phyloP scores from a whole-genome alignment of 108 stramenopile genomes.

The Stephanodiscus minutulus region DNA sequence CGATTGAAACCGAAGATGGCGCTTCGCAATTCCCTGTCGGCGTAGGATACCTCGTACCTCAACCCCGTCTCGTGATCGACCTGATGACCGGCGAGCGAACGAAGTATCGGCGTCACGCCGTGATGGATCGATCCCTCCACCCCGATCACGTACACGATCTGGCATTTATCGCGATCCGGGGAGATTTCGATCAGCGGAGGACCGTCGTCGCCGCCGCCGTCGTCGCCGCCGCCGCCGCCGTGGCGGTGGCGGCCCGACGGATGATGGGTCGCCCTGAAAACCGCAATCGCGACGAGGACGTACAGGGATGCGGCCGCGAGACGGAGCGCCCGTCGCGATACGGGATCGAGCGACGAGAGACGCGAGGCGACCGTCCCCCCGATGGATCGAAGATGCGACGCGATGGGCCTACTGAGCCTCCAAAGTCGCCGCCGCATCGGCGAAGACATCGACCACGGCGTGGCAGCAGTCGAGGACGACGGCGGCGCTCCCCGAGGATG shows the following conservation, averaged over 20 bases:
- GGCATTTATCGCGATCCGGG: slow-evolving; percentile 11
- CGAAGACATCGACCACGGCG: no score
- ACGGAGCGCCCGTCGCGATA: no score
- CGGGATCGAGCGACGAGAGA: no score
- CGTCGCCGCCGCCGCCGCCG: not conserved
- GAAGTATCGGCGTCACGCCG: slow-evolving; percentile 27
- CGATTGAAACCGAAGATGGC: slow-evolving; percentile 18
- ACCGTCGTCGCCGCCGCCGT: not conserved
- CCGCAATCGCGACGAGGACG: no score
- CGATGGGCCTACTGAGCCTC: no score
- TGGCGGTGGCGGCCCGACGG: no score
- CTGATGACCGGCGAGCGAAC: slow-evolving; percentile 5
- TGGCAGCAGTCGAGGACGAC: not conserved
- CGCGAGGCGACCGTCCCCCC: no score
- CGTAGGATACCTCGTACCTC: slow-evolving; percentile 7
- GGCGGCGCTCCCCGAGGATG: not conserved
- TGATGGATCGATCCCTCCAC: slow-evolving; percentile 37
- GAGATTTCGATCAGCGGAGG: no score
- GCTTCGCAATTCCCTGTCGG: slow-evolving; percentile 2
- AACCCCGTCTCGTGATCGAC: not conserved
- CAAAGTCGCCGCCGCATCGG: no score
- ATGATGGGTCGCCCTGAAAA: no score
- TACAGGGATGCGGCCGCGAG: no score
- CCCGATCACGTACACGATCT: slow-evolving; percentile 34
- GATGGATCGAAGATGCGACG: no score